A percentile compares a stretch with the other conserved stretches of the same genome.
These are phyloP conservation scores for Kodamaea jinghongensis DNA, from an alignment of 805 yeast species.

Conservation along the genomic window DNA sequence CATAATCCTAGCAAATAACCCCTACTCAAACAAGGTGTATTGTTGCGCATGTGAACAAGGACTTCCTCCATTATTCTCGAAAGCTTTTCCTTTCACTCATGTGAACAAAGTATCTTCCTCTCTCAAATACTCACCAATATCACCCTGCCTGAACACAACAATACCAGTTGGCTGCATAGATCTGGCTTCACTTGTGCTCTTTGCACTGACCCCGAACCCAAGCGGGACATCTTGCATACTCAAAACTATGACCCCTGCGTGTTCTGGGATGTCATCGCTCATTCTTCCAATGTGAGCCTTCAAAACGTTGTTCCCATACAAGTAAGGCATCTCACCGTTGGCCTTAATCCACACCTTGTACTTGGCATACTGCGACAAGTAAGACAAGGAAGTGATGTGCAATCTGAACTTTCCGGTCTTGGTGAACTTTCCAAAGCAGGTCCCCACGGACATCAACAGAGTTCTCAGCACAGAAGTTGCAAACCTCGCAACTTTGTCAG, in stretches of 20 bases:
- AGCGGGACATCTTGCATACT: constrained; percentile 91
- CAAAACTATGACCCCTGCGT: constrained; percentile 88
- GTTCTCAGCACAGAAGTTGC: constrained; percentile 91
- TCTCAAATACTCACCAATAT: constrained; percentile 95
- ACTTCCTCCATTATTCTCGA: too few relatives aligned
- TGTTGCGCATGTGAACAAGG: too few relatives aligned
- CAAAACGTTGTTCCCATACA: constrained; percentile 93
- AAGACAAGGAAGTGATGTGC: constrained; percentile 86
- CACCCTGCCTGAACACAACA: constrained; percentile 95
- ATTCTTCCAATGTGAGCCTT: constrained; percentile 96
- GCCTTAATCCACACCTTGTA: constrained; percentile 94
- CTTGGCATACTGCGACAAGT: constrained; percentile 83
- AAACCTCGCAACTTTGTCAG: constrained; percentile 74
- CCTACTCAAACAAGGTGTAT: too few relatives aligned
- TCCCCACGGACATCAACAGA: constrained; percentile 88
- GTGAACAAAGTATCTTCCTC: constrained; percentile 96
- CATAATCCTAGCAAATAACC: too few relatives aligned
- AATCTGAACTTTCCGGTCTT: constrained; percentile 95
- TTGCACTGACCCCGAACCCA: constrained; percentile 94
- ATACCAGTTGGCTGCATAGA: constrained; percentile 89
- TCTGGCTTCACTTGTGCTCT: constrained; percentile 84
- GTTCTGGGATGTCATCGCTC: constrained; percentile 97
- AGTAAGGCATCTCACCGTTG: constrained; percentile 97
- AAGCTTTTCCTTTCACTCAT: constrained; percentile 27
- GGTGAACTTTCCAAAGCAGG: constrained; percentile 94